These are phyloP conservation scores for Asterophora lycoperdoides DNA, from an alignment of 768 basidiomycete genomes.

Conservation along the genomic window DNA sequence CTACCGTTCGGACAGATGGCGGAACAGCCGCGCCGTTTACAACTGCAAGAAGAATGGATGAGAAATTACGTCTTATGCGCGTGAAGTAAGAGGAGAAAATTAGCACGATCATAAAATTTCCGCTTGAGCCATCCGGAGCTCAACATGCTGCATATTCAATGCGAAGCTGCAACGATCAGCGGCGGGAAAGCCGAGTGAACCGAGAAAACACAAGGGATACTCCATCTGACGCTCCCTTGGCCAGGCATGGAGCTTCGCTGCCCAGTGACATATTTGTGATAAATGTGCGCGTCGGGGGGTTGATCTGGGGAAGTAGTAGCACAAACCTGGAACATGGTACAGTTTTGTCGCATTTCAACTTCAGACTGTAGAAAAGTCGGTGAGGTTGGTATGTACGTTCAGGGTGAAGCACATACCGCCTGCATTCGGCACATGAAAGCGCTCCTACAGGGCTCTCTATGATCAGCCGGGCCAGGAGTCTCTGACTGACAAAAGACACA, in stretches of 20 bases:
- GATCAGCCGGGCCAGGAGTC: not conserved
- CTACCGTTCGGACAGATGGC: conserved; percentile 79
- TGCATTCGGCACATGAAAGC: conserved; percentile 59
- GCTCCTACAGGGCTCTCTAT: conserved; percentile 31
- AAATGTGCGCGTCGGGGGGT: too few relatives aligned
- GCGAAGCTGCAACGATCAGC: too few relatives aligned
- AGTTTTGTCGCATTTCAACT: conserved; percentile 74
- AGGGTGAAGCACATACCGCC: conserved; percentile 37
- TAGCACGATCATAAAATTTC: not conserved
- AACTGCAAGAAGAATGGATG: conserved; percentile 26
- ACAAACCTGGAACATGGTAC: conserved; percentile 51
- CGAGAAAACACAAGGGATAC: too few relatives aligned
- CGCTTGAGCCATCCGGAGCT: too few relatives aligned
- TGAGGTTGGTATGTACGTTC: not conserved
- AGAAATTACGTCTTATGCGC: not conserved
- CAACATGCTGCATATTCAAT: too few relatives aligned
- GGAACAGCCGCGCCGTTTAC: conserved; percentile 71
- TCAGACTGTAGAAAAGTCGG: conserved; percentile 39
- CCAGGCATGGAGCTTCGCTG: too few relatives aligned
- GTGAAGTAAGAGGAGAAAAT: not conserved
- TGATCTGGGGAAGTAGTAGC: too few relatives aligned
- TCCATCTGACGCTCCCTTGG: too few relatives aligned
- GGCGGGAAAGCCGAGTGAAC: too few relatives aligned
- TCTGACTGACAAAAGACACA: not conserved
- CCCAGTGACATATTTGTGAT: too few relatives aligned